Percentiles rank a stretch among this genome's conserved stretches.
Evolutionary conservation across 2,329 filamentous ascomycete genomes (phyloP).

Genomic region (Sphaerostilbella broomeana): DNA sequence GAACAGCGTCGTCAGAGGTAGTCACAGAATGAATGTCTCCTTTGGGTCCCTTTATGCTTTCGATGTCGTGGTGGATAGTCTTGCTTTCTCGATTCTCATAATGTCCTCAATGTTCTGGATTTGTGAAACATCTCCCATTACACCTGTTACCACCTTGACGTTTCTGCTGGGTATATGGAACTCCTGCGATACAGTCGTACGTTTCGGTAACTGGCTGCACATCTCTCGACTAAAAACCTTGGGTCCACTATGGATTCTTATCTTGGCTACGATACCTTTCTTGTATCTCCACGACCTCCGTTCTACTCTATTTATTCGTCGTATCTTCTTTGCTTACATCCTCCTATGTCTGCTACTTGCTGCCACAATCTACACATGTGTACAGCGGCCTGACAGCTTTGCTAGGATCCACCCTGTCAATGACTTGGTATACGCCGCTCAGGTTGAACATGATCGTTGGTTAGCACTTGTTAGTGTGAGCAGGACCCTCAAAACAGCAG

Average conservation of each 20-base stretch:
- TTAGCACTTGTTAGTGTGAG: constrained; percentile 41
- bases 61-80: constrained; percentile 42
- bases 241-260: constrained; percentile 33
- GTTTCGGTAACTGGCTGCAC: constrained; percentile 41
- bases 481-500: constrained; percentile 39
- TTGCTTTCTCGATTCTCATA: constrained; percentile 38
- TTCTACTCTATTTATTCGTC: constrained; percentile 36
- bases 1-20: constrained; percentile 24
- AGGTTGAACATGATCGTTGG: constrained; percentile 45
- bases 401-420: constrained; percentile 39
- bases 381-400: constrained; percentile 26
- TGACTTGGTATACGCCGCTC: constrained; percentile 42
- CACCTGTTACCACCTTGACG: constrained; percentile 36
- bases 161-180: constrained; percentile 35
- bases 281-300: constrained; percentile 38
- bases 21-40: constrained; percentile 20
- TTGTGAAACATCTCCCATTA: constrained; percentile 40
- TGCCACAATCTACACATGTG: constrained; percentile 31
- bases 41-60: constrained; percentile 42
- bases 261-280: constrained; percentile 37
- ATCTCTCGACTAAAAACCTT: constrained; percentile 31
- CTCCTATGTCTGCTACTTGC: constrained; percentile 32
- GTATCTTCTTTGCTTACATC: constrained; percentile 33
- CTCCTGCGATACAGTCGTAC: constrained; percentile 29
- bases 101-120: constrained; percentile 41